Base-by-base conservation (phyloP, 2,329 filamentous ascomycete species). In the Colletotrichum noveboracense region DNA sequence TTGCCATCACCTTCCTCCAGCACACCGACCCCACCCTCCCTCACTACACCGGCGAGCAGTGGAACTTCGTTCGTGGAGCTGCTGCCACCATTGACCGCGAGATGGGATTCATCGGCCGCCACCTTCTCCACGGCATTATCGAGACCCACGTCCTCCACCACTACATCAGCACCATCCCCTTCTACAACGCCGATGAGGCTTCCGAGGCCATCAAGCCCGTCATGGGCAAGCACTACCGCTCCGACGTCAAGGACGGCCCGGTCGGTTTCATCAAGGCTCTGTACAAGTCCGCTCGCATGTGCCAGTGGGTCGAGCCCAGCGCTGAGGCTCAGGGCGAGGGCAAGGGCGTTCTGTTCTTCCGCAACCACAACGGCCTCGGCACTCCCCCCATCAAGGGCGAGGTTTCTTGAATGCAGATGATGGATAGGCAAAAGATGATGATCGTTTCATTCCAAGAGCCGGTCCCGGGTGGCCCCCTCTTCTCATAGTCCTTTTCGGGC, bases 91-190 rank as follows among this genome's bases (percentile, higher is more conserved):
- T 98, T 81, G 96, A 98, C 84, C 96, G 96, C 81, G 96, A 98
- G 85, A 98, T 98, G 83, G 96, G 96, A 77, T 98, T 98, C 89
- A 93, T 98, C 83, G 96, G 96, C 76, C 95, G 96, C 81, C 91
- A 94, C 80, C 91, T 98, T 77, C 90, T 98, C 85, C 96, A 98
- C 90, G 96, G 96, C 82, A 98, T 98, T 86, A 94, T 98, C 85
- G 96, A 98, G 90, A 98, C 96, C 65, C 96, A 98, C 87, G 96
- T 98, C 76, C 94, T 98, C 76, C 96, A 98, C 90, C 96, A 98
- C 91, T 98, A 98, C 87, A 92, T 98, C 84, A 96, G 94, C 87
- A 95, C 93, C 82, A 98, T 98, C 79, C 96, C 96, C 78, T 98
- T 98, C 88, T 98, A 91, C 84, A 85, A 91, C 79, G 89, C 89